phyloP scores from a whole-genome alignment of 805 yeast genomes.

The Ogataea corticis region DNA sequence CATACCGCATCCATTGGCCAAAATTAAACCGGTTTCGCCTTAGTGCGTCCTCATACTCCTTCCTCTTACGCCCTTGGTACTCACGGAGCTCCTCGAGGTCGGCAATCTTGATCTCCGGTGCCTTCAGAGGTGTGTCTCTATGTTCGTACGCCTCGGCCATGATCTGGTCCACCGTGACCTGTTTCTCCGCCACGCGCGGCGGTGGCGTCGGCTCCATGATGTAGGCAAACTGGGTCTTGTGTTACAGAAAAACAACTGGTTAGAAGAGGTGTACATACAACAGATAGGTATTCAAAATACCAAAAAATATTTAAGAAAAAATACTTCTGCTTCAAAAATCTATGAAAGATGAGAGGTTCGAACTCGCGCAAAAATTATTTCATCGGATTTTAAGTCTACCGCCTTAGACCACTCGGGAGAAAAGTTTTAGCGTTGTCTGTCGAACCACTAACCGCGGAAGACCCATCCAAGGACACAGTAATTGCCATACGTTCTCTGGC shows the following conservation, averaged over 20 bases:
- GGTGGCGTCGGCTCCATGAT: constrained; percentile 22
- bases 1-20: constrained; percentile 92
- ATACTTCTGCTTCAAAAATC: not conserved
- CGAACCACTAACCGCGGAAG: too few relatives aligned
- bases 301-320: not conserved
- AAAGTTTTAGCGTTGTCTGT: too few relatives aligned
- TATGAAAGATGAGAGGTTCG: constrained; percentile 22
- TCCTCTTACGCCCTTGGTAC: constrained; percentile 71
- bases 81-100: constrained; percentile 84
- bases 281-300: too few relatives aligned
- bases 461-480: too few relatives aligned
- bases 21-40: constrained; percentile 78
- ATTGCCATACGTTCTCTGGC: too few relatives aligned
- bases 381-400: constrained; percentile 22
- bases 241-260: too few relatives aligned
- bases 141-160: constrained; percentile 60
- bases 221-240: too few relatives aligned
- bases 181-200: constrained; percentile 44
- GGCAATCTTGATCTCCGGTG: constrained; percentile 50
- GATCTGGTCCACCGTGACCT: constrained; percentile 65
- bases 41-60: constrained; percentile 84
- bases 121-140: constrained; percentile 39
- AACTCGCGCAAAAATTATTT: constrained; percentile 20
- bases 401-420: constrained; percentile 24
- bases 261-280: too few relatives aligned